Conservation (phyloP, 176 grass and related monocot genomes). For the Carex pumila region DNA sequence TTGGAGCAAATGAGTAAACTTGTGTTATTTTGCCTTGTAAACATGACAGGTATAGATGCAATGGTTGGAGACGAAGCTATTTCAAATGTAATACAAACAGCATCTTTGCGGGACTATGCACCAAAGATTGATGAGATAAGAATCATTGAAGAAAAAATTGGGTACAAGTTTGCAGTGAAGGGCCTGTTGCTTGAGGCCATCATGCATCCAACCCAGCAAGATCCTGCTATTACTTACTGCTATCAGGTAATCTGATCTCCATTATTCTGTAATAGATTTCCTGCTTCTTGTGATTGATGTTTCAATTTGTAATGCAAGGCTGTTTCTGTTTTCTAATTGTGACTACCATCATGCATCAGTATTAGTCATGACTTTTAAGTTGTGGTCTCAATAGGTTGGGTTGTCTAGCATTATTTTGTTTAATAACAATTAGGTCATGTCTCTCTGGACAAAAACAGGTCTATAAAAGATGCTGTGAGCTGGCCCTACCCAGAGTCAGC, state of each 20-base stretch:
- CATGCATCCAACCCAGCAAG: constrained; percentile 73
- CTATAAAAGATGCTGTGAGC: neutral
- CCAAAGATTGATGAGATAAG: constrained; percentile 47
- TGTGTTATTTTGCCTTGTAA: neutral
- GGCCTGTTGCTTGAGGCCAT: constrained; percentile 72
- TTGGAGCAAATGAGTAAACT: neutral
- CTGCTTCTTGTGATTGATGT: constrained; percentile 13
- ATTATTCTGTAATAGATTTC: constrained; percentile 18
- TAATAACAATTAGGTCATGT: neutral
- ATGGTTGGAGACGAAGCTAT: constrained; percentile 45
- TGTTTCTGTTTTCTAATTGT: constrained; percentile 7
- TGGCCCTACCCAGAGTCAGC: neutral
- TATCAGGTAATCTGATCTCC: constrained; percentile 40
- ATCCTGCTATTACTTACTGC: constrained; percentile 51
- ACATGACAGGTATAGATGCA: constrained; percentile 30
- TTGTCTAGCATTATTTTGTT: neutral
- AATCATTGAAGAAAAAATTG: constrained; percentile 72
- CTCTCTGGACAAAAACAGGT: neutral
- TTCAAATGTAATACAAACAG: constrained; percentile 38
- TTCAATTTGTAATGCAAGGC: constrained; percentile 7
- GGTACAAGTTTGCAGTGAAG: constrained; percentile 51
- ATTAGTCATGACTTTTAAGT: neutral
- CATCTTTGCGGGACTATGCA: constrained; percentile 47
- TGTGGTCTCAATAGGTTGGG: neutral
- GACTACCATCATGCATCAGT: neutral